phyloP scores from a whole-genome alignment of 1,139 yeast species.

The Kurtzmaniella quercitrusa region DNA sequence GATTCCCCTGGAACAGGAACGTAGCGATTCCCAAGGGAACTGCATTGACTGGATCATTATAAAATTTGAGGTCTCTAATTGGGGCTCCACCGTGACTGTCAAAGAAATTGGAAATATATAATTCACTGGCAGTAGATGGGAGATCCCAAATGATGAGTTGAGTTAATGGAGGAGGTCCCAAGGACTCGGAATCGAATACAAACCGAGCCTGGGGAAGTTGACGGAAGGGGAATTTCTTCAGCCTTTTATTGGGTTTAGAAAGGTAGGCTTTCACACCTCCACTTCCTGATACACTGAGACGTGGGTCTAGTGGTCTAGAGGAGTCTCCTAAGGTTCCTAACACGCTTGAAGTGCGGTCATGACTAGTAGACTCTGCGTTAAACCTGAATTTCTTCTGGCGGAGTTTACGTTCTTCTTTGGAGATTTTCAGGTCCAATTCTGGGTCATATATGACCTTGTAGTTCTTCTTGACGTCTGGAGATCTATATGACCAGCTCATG shows the following conservation, averaged over 20 bases:
- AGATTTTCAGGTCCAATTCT: conserved; percentile 31
- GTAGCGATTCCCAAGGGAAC: conserved; percentile 76
- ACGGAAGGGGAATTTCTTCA: conserved; percentile 42
- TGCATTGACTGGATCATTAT: conserved; percentile 72
- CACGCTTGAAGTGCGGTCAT: neutral
- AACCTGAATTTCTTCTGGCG: conserved; percentile 32
- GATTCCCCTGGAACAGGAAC: conserved; percentile 57
- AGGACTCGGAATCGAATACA: conserved; percentile 61
- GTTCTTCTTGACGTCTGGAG: conserved; percentile 25
- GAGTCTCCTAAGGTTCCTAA: conserved; percentile 7
- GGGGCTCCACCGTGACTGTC: conserved; percentile 53
- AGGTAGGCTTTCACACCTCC: conserved; percentile 26
- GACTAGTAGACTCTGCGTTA: conserved; percentile 25
- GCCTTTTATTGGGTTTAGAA: conserved; percentile 38
- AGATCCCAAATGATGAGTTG: conserved; percentile 70
- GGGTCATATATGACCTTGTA: conserved; percentile 56
- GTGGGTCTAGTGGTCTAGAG: conserved; percentile 26
- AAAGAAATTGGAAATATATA: conserved; percentile 47
- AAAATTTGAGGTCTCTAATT: conserved; percentile 48
- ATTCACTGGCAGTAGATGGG: conserved; percentile 45
- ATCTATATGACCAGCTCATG: conserved; percentile 10
- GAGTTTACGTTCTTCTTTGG: conserved; percentile 33
- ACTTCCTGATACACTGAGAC: conserved; percentile 19
- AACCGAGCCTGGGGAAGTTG: conserved; percentile 53
- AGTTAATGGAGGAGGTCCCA: conserved; percentile 72